Percentiles rank a stretch among this genome's conserved stretches.
phyloP scores from a whole-genome alignment of 306 rosid species.

The Abrus pulchellus region DNA sequence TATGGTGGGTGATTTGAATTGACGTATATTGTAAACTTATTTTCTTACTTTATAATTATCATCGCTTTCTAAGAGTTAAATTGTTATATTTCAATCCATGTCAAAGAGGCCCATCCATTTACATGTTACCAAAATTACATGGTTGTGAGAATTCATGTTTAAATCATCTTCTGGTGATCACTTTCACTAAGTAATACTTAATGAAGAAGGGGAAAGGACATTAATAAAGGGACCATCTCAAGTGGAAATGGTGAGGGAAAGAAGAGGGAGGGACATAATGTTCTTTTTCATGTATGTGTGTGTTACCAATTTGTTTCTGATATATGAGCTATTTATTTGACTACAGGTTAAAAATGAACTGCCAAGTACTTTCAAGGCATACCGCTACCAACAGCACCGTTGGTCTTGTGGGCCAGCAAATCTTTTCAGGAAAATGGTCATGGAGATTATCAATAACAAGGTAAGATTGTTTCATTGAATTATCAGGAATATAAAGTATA shows the following conservation, averaged over 20 bases:
- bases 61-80: background rate
- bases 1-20: background rate
- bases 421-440: constrained; percentile 87
- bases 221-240: no score
- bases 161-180: constrained; percentile 7
- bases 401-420: constrained; percentile 99
- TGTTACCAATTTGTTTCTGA: background rate
- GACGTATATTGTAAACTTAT: background rate
- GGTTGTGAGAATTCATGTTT: constrained; percentile 11
- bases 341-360: constrained; percentile 88
- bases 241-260: no score
- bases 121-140: background rate
- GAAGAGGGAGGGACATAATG: background rate
- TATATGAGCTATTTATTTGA: background rate
- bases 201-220: no score
- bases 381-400: constrained; percentile 93
- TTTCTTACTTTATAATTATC: background rate
- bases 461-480: constrained; percentile 47
- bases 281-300: background rate
- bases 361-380: constrained; percentile 98
- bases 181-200: background rate
- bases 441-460: constrained; percentile 86
- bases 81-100: background rate
- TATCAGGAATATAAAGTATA: background rate
- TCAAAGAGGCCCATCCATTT: background rate